Percentiles rank a stretch among this genome's conserved stretches.
These are phyloP conservation scores for Eimeria praecox DNA, from an alignment of 169 alveolate species.

Conservation along the genomic window DNA sequence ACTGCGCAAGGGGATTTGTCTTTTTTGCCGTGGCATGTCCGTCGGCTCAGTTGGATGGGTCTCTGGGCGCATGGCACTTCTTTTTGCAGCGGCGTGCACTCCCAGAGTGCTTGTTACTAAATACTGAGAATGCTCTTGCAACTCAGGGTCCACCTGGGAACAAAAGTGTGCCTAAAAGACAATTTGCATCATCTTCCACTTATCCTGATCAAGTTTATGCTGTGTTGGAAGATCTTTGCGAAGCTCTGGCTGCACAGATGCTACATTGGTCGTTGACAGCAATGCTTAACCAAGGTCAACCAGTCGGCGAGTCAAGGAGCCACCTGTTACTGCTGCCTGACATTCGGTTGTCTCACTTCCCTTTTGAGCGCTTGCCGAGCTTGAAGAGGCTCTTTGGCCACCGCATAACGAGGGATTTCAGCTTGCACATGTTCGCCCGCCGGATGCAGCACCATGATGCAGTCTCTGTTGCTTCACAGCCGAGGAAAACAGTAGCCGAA, in stretches of 20 bases:
- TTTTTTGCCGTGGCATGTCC: conserved; percentile 53
- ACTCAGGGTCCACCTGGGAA: neutral
- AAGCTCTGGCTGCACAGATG: conserved; percentile 51
- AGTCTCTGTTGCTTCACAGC: conserved; percentile 10
- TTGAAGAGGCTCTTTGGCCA: conserved; percentile 47
- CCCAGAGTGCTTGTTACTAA: conserved; percentile 59
- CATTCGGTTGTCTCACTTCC: conserved; percentile 62
- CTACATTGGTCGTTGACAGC: conserved; percentile 39
- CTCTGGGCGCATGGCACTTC: conserved; percentile 35
- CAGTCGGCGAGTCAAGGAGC: conserved; percentile 30
- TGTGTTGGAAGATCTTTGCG: conserved; percentile 25
- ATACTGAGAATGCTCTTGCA: neutral
- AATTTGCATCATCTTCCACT: neutral
- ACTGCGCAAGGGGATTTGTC: conserved; percentile 51
- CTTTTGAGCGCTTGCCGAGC: conserved; percentile 53
- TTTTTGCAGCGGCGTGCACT: conserved; percentile 77
- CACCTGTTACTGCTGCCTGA: conserved; percentile 66
- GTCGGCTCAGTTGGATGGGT: conserved; percentile 27
- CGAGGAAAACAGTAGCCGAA: conserved; percentile 28
- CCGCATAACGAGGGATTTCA: conserved; percentile 64
- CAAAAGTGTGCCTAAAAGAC: neutral
- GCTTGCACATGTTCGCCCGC: conserved; percentile 74
- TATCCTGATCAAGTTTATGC: conserved; percentile 33
- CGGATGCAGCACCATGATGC: conserved; percentile 56
- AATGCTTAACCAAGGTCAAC: conserved; percentile 51